A percentile compares a stretch with the other conserved stretches of the same genome.
Evolutionary conservation across 2,329 filamentous ascomycete species (phyloP).

Genomic region (Stagonosporopsis tanaceti): DNA sequence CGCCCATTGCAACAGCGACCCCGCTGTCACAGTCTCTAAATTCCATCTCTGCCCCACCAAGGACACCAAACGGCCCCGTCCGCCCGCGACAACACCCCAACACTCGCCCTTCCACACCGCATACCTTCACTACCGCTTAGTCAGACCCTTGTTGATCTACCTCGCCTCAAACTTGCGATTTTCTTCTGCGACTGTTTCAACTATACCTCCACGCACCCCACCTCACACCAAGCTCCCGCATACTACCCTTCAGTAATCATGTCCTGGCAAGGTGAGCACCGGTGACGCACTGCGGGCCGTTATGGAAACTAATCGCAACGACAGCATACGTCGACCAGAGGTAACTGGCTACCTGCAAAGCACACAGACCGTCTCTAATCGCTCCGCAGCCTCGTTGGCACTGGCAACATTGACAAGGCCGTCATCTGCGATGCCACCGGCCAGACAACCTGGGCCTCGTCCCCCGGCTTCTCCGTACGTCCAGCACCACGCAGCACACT

Average conservation of each 20-base stretch:
- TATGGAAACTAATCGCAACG: constrained; percentile 30
- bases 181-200: constrained; percentile 24
- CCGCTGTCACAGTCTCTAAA: constrained; percentile 9
- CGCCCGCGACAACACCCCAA: constrained; percentile 26
- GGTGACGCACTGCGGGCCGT: constrained; percentile 13
- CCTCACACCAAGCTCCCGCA: constrained; percentile 31
- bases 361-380: constrained; percentile 23
- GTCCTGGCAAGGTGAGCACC: constrained; percentile 54
- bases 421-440: constrained; percentile 59
- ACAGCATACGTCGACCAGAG: constrained; percentile 54
- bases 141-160: constrained; percentile 31
- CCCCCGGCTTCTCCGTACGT: constrained; percentile 81
- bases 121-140: constrained; percentile 34
- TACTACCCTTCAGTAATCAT: constrained; percentile 45
- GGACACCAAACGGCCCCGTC: constrained; percentile 24
- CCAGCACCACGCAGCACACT: constrained; percentile 15
- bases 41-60: constrained; percentile 19
- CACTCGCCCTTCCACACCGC: constrained; percentile 34
- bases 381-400: constrained; percentile 51
- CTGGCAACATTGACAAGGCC: constrained; percentile 57
- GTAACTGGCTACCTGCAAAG: constrained; percentile 28
- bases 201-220: constrained; percentile 20
- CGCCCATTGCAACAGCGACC: constrained; percentile 12
- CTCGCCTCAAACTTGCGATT: constrained; percentile 24
- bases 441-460: constrained; percentile 77